phyloP scores from a whole-genome alignment of 2,329 filamentous ascomycete species.

The Leptodontidium sp. region DNA sequence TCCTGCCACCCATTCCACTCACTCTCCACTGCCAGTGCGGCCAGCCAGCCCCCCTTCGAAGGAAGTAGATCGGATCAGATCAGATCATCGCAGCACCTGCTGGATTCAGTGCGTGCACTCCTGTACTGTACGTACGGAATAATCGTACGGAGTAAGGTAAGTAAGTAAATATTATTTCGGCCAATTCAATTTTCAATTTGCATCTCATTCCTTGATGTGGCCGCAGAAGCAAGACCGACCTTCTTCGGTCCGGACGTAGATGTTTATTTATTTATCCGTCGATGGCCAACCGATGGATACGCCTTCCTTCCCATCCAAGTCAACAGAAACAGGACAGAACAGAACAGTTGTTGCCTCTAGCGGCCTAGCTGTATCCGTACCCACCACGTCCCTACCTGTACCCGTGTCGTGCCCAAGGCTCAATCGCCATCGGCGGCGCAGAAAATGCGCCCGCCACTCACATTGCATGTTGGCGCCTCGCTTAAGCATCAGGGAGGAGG shows the following conservation, averaged over 20 bases:
- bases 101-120: constrained; percentile 5
- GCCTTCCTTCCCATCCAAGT: constrained; percentile 6
- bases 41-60: constrained; percentile 7
- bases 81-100: constrained; percentile 11
- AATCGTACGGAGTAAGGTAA: too few species aligned
- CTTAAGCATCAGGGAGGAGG: constrained; percentile 5
- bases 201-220: background rate
- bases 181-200: background rate
- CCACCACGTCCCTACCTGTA: background rate
- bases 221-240: background rate
- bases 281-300: background rate
- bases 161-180: too few species aligned
- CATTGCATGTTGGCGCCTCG: background rate
- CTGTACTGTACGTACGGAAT: too few species aligned
- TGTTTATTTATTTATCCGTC: constrained; percentile 3
- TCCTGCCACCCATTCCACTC: constrained; percentile 4
- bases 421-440: constrained; percentile 16
- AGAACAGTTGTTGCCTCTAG: background rate
- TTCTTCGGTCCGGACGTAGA: background rate
- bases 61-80: constrained; percentile 15
- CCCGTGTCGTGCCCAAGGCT: constrained; percentile 12
- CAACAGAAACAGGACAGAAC: background rate
- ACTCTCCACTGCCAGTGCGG: constrained; percentile 4
- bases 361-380: background rate
- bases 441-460: constrained; percentile 12